These are phyloP conservation scores for Neospermospora avenae DNA, from an alignment of 2,329 filamentous ascomycete genomes.

Conservation along the genomic window DNA sequence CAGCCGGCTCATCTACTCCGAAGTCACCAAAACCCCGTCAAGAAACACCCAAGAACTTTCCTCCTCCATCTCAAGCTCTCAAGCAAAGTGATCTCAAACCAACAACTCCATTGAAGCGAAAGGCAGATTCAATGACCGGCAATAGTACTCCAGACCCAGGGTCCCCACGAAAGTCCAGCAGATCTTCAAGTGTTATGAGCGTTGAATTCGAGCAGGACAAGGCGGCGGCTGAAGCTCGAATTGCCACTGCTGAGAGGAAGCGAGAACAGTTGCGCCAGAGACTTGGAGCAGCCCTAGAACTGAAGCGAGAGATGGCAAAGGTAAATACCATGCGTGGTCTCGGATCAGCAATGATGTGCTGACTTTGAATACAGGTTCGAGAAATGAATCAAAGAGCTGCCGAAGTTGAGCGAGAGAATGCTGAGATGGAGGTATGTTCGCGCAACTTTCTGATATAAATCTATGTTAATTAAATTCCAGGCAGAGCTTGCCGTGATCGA, in stretches of 20 bases:
- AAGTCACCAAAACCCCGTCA: not conserved
- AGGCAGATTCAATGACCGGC: not conserved
- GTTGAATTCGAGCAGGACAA: slow-evolving; percentile 1
- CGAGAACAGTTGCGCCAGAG: slow-evolving; percentile 5
- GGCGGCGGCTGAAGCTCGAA: not conserved
- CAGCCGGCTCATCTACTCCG: not conserved
- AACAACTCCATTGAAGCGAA: not conserved
- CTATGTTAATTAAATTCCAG: not conserved
- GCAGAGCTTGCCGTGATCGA: not conserved
- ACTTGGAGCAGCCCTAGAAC: not conserved
- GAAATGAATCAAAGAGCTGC: not conserved
- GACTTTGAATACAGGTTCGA: not conserved
- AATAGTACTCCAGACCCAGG: not conserved
- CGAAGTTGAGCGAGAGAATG: slow-evolving; percentile 11
- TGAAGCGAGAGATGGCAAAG: not conserved
- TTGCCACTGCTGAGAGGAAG: slow-evolving; percentile 6
- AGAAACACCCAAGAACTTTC: not conserved
- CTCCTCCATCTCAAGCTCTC: not conserved
- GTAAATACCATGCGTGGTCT: not conserved
- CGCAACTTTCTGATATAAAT: not conserved
- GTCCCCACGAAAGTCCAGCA: not conserved
- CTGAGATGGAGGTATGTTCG: slow-evolving; percentile 12
- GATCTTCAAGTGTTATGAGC: slow-evolving; percentile 5
- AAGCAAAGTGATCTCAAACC: not conserved
- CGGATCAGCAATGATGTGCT: not conserved